Base-by-base conservation (phyloP, 78 protist genomes). In the Cavenderia fasciculata region DNA sequence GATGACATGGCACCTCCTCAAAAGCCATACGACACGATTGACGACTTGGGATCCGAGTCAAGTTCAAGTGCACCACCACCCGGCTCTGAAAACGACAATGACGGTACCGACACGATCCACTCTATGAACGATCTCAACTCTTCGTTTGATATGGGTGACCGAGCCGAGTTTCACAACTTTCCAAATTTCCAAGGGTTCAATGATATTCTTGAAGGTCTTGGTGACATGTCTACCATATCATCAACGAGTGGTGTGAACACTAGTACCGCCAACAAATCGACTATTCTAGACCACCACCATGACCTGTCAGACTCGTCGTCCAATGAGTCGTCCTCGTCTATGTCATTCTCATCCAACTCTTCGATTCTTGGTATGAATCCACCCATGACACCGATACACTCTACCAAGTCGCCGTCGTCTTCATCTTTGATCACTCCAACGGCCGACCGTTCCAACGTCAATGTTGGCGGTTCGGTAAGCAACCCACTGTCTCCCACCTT, bases 111-210 rank as follows among this genome's bases (percentile, higher is more conserved):
- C 46, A 79, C 88, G 5, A 2, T 79, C 21, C 44, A 54, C 29
- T 79, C 88, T 7, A 27, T 23, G 31, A 63, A 63, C 46, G 78
- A 82, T 54, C n/a, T n/a, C n/a, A n/a, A n/a, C n/a, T 19, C 47
- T 10, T 38, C 72, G 3, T 82, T 82, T 33, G 78, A 82, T 65
- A 4, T 7, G 19, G 62, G 41, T 2, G 1, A 1, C 18, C 49
- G 31, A 18, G 34, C 76, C 4, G 90, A 82, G 21, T 82, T 82
- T 36, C 90, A 82, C 40, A 68, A 82, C 44, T 82, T 82, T 71
- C 90, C 90, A n/a, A 76, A 82, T 56, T 82, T 82, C 90, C 90
- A 82, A 82, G 90, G 90, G 19, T 82, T 82, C 44, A 82, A 54
- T 56, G 90, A 82, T 82, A 82, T 82, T 33, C 31, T 82, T 10